Percentiles rank a stretch among this genome's conserved stretches.
Conservation (phyloP, 2,329 filamentous ascomycete species). For the Fusarium verticillioides region DNA sequence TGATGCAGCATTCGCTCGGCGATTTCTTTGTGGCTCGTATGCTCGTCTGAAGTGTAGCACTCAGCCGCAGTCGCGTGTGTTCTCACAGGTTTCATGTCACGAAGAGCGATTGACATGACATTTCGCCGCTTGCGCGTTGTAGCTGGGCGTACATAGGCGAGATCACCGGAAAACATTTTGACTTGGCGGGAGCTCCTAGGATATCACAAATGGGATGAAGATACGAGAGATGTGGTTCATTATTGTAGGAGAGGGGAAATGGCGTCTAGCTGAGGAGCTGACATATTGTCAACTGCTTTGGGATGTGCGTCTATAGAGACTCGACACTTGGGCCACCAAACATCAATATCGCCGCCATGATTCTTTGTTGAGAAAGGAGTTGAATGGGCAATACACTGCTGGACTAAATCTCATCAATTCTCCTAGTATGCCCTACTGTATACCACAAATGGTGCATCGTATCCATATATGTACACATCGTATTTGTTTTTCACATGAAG, state of each 20-base stretch:
- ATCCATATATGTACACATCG: background rate
- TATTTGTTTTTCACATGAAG: background rate
- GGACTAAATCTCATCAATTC: background rate
- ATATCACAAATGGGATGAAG: too few relatives aligned
- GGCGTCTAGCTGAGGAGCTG: background rate
- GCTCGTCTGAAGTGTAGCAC: background rate
- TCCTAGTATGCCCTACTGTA: background rate
- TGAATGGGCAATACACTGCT: background rate
- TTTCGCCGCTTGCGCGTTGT: background rate
- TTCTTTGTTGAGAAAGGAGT: background rate
- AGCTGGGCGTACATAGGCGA: slow-evolving; percentile 39
- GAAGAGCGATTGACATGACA: slow-evolving; percentile 31
- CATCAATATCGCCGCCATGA: background rate
- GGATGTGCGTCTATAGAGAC: slow-evolving; percentile 12
- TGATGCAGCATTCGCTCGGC: background rate
- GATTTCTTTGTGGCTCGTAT: background rate
- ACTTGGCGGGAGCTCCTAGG: background rate
- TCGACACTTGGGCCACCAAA: slow-evolving; percentile 1
- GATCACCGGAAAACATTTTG: slow-evolving; percentile 47
- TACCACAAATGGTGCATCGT: background rate
- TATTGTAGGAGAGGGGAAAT: background rate
- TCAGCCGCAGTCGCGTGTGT: background rate
- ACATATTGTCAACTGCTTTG: slow-evolving; percentile 38
- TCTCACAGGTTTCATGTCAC: background rate
- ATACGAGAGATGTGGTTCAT: background rate